These are phyloP conservation scores for Neofusicoccum parvum DNA, from an alignment of 2,329 filamentous ascomycete genomes.

Conservation along the genomic window DNA sequence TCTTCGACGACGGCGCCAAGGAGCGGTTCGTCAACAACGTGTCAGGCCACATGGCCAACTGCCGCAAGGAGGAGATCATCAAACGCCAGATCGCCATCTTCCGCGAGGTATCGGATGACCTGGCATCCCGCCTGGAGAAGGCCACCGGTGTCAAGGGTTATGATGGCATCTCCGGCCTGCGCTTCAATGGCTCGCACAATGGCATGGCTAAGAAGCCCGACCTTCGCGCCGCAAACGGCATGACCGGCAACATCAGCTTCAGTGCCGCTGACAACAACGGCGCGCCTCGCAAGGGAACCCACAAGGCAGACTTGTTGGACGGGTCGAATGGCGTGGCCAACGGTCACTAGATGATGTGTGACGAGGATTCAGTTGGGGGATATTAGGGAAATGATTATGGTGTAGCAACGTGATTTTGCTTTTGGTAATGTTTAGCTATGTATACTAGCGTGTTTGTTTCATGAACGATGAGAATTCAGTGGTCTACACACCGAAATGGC, in stretches of 20 bases:
- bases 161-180: constrained; percentile 55
- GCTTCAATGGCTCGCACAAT: constrained; percentile 65
- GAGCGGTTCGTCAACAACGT: constrained; percentile 63
- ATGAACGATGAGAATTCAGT: no score
- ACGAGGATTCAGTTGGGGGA: background rate
- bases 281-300: constrained; percentile 49
- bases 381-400: background rate
- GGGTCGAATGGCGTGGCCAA: background rate
- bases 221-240: constrained; percentile 55
- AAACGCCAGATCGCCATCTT: constrained; percentile 68
- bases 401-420: no score
- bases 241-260: constrained; percentile 39
- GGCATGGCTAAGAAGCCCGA: constrained; percentile 57
- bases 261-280: constrained; percentile 49
- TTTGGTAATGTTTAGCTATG: no score
- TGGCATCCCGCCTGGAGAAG: constrained; percentile 63
- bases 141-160: constrained; percentile 65
- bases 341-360: background rate
- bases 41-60: constrained; percentile 62
- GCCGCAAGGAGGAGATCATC: constrained; percentile 61
- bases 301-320: constrained; percentile 30
- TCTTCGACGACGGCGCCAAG: constrained; percentile 61
- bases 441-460: no score
- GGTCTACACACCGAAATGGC: no score
- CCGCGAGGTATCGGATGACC: constrained; percentile 62